Evolutionary conservation across 768 basidiomycete genomes (phyloP).

Genomic region (Calocybe cyanea): DNA sequence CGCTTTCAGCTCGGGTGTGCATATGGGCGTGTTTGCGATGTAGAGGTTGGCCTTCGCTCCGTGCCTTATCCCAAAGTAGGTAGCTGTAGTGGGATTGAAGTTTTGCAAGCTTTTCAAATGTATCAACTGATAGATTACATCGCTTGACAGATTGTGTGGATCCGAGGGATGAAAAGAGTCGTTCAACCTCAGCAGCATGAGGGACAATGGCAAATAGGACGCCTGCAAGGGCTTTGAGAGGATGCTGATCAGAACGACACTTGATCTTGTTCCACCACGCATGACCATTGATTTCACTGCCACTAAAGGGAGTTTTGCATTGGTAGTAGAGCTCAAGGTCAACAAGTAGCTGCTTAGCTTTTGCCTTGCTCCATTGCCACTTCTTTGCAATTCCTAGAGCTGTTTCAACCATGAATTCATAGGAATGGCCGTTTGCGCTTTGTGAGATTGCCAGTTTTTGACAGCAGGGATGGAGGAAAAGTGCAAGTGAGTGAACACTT

Average conservation of each 20-base stretch:
- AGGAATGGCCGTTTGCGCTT: too few species aligned
- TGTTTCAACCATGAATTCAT: too few species aligned
- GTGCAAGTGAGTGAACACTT: too few species aligned
- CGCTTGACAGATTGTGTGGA: constrained; percentile 17
- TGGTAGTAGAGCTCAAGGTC: background rate
- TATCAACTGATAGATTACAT: constrained; percentile 15
- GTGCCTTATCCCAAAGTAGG: background rate
- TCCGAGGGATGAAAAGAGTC: constrained; percentile 20
- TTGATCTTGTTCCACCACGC: background rate
- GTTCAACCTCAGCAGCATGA: constrained; percentile 19
- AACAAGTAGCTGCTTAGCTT: background rate
- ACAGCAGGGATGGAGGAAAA: too few species aligned
- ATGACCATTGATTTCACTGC: background rate
- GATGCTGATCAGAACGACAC: background rate
- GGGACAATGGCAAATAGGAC: constrained; percentile 18
- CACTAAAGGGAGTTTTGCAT: background rate
- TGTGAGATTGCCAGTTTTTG: too few species aligned
- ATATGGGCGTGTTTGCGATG: constrained; percentile 18
- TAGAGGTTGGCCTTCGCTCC: constrained; percentile 5
- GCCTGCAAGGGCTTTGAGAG: constrained; percentile 16
- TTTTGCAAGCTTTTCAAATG: constrained; percentile 14
- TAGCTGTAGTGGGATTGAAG: constrained; percentile 14
- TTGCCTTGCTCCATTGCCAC: background rate
- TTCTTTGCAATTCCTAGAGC: background rate
- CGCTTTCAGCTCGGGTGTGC: constrained; percentile 14